phyloP scores from a whole-genome alignment of 2,329 filamentous ascomycete genomes.

The Pyrenochaeta sp. region DNA sequence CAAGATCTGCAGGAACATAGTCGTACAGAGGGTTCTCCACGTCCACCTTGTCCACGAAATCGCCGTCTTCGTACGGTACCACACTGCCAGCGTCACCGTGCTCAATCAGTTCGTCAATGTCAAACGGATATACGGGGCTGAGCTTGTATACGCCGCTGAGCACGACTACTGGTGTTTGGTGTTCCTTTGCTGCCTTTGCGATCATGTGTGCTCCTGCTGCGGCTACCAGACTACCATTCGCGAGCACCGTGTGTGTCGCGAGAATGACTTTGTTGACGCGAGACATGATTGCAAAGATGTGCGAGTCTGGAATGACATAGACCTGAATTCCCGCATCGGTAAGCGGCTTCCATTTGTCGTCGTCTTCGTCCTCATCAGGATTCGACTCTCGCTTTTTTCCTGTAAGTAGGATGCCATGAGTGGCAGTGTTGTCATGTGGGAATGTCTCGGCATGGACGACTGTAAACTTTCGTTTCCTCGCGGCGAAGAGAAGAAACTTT shows the following conservation, averaged over 20 bases:
- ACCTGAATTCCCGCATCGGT: slow-evolving; percentile 79
- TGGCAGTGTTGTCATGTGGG: slow-evolving; percentile 71
- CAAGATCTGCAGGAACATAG: slow-evolving; percentile 77
- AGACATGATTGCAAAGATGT: slow-evolving; percentile 92
- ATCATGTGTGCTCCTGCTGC: slow-evolving; percentile 84
- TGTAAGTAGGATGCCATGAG: slow-evolving; percentile 66
- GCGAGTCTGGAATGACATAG: slow-evolving; percentile 82
- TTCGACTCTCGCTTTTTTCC: slow-evolving; percentile 57
- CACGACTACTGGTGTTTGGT: slow-evolving; percentile 84
- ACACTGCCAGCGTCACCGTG: slow-evolving; percentile 82
- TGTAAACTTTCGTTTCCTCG: slow-evolving; percentile 89
- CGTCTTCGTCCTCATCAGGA: slow-evolving; percentile 60
- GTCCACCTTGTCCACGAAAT: slow-evolving; percentile 78
- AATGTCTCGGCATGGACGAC: slow-evolving; percentile 81
- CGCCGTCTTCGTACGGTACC: slow-evolving; percentile 79
- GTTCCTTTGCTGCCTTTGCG: slow-evolving; percentile 82
- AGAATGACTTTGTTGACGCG: slow-evolving; percentile 95
- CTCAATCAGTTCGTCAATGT: slow-evolving; percentile 82
- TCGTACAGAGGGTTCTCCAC: slow-evolving; percentile 83
- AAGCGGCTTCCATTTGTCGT: slow-evolving; percentile 76
- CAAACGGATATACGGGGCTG: slow-evolving; percentile 86
- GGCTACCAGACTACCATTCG: slow-evolving; percentile 85
- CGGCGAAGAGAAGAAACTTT: slow-evolving; percentile 86
- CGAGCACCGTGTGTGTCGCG: slow-evolving; percentile 84
- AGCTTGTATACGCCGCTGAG: slow-evolving; percentile 93